Conservation (phyloP, 106 monocot species). For the Ottelia alismoides region DNA sequence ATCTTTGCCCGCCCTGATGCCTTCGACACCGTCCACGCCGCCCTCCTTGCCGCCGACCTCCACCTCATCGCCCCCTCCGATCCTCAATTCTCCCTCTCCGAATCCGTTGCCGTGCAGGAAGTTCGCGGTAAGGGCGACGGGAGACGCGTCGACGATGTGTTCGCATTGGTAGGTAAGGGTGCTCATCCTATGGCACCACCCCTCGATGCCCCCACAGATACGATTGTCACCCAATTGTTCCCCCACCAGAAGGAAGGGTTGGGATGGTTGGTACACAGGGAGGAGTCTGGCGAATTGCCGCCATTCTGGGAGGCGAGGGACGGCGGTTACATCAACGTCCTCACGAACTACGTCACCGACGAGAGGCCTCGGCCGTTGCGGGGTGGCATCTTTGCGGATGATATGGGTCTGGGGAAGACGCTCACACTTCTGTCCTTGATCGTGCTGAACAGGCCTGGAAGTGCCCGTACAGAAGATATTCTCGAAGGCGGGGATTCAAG, state of each 20-base stretch:
- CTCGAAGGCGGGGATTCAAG: no score
- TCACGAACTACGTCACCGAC: slow-evolving; percentile 50
- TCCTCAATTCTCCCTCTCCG: slow-evolving; percentile 57
- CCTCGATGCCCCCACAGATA: slow-evolving; percentile 47
- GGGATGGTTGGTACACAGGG: slow-evolving; percentile 66
- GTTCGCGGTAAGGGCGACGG: slow-evolving; percentile 1
- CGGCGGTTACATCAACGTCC: slow-evolving; percentile 40
- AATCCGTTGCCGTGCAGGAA: slow-evolving; percentile 46
- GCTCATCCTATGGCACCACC: not conserved
- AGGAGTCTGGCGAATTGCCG: slow-evolving; percentile 51
- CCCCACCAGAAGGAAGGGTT: slow-evolving; percentile 88
- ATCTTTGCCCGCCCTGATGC: slow-evolving; percentile 53
- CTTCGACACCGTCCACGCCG: slow-evolving; percentile 21
- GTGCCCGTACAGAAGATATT: not conserved
- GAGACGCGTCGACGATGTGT: slow-evolving; percentile 48
- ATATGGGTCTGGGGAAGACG: slow-evolving; percentile 97
- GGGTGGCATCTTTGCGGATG: slow-evolving; percentile 96
- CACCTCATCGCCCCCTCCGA: slow-evolving; percentile 25
- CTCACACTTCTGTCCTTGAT: slow-evolving; percentile 79
- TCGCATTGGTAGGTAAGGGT: slow-evolving; percentile 36
- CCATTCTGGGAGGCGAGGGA: slow-evolving; percentile 76
- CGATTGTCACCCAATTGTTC: slow-evolving; percentile 57
- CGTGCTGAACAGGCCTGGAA: slow-evolving; percentile 21
- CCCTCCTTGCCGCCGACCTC: slow-evolving; percentile 31
- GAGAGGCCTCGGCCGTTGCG: slow-evolving; percentile 54